Evolutionary conservation across 1,139 yeast species (phyloP).

Genomic region (Hyphopichia pseudoburtonii): DNA sequence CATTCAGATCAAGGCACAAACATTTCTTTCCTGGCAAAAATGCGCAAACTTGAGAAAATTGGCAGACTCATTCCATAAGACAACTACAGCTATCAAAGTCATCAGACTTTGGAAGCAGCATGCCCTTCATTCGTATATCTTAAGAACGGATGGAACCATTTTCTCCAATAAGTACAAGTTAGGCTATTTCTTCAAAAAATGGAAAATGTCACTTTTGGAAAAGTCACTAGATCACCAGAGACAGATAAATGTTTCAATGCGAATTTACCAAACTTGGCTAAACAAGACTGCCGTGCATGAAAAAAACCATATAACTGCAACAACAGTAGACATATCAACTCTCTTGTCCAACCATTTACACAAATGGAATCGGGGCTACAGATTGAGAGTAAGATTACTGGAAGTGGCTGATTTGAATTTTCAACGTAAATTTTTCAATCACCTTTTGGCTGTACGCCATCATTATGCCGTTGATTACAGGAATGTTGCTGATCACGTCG

Average conservation of each 20-base stretch:
- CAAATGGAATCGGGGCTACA: conserved; percentile 5
- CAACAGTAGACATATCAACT: not conserved
- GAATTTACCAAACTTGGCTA: conserved; percentile 15
- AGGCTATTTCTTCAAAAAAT: not conserved
- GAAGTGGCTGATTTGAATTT: conserved; percentile 18
- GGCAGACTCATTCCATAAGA: conserved; percentile 14
- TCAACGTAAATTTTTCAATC: conserved; percentile 19
- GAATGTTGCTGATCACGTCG: conserved; percentile 4
- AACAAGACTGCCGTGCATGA: not conserved
- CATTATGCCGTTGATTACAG: conserved; percentile 4
- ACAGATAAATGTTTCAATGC: conserved; percentile 6
- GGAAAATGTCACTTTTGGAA: not conserved
- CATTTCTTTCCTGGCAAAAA: conserved; percentile 17
- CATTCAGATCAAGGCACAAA: conserved; percentile 5
- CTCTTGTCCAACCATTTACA: conserved; percentile 7
- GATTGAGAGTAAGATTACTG: conserved; percentile 4
- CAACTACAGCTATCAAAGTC: conserved; percentile 4
- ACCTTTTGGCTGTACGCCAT: conserved; percentile 5
- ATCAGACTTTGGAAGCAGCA: conserved; percentile 17
- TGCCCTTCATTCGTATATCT: not conserved
- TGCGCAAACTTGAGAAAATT: conserved; percentile 5
- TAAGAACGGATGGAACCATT: not conserved
- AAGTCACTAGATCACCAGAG: not conserved
- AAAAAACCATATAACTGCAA: not conserved
- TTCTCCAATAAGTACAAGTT: not conserved